Base-by-base conservation (phyloP, 352 stramenopile species). In the Thalassiosira delicatula region DNA sequence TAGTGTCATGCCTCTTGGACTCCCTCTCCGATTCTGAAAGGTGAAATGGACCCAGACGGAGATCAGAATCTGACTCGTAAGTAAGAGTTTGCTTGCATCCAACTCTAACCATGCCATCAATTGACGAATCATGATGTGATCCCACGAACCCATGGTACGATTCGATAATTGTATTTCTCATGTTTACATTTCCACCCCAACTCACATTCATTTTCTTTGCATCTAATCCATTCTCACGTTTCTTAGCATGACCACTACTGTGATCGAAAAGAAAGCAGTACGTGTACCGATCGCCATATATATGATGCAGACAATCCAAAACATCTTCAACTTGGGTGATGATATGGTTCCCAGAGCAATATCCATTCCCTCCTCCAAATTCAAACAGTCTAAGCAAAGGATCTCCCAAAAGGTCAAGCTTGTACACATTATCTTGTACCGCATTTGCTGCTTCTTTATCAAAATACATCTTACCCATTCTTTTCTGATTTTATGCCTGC, bases 341-440 rank as follows among this genome's bases (percentile, higher is more conserved):
- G 17, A 61, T 79, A 40, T 68, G 71, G 27, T 73, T 73, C 0
- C 62, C 60, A 23, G 71, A 68, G 60, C 71, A 79, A 57, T 79
- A 72, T 3, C 70, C 70, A 62, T 78, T 78, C 3, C 3, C 29
- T 70, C 21, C 59, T 23, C 56, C 63, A 66, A 57, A 76, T 54
- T 76, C 54, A 60, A 81, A 81, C 25, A 57, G 29, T 17, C n/a
- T 32, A 53, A 70, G 23, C 12, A 81, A 81, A 33, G 74, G 74
- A 30, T 12, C 49, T 19, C 40, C 37, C 2, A 8, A 46, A 54
- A 81, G 74, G 5, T 11, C 5, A 30, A 9, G 25, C 35, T 76
- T 54, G 8, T 76, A 68, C 9, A 30, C 51, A 30, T 1, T 66
- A 23, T 44, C 37, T 1, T 70, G 40, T 5, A 76, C 33, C 23